Percentiles rank a stretch among this genome's conserved stretches.
Conservation (phyloP, 2,329 filamentous ascomycete genomes). For the Talaromyces funiculosus region DNA sequence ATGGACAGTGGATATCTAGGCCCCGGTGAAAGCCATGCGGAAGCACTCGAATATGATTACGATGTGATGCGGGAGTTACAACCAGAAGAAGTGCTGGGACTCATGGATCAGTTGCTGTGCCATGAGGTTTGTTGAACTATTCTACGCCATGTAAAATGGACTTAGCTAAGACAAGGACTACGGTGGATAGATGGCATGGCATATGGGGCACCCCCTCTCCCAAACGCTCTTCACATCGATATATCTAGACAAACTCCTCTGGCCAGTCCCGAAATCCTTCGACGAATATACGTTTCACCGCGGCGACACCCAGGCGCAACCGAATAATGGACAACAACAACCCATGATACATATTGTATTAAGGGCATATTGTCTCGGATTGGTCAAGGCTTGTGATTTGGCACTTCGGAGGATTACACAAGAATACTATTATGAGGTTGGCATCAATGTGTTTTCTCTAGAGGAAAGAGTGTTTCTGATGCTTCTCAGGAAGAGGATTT, state of each 20-base stretch:
- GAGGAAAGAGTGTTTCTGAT: slow-evolving; percentile 16
- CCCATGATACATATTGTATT: slow-evolving; percentile 59
- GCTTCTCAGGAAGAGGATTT: slow-evolving; percentile 80
- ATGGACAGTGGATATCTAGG: slow-evolving; percentile 92
- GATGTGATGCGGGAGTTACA: slow-evolving; percentile 63
- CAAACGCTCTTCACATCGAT: slow-evolving; percentile 92
- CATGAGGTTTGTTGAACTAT: slow-evolving; percentile 64
- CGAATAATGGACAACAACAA: slow-evolving; percentile 21
- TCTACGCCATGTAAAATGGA: neutral
- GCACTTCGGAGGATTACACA: slow-evolving; percentile 70
- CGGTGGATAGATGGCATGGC: slow-evolving; percentile 91
- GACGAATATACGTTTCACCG: slow-evolving; percentile 58
- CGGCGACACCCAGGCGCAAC: slow-evolving; percentile 13
- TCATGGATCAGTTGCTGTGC: slow-evolving; percentile 88
- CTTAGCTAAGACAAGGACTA: neutral
- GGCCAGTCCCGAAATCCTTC: slow-evolving; percentile 59
- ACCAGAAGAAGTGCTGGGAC: slow-evolving; percentile 77
- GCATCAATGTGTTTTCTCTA: slow-evolving; percentile 18
- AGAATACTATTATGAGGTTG: slow-evolving; percentile 87
- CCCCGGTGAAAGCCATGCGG: slow-evolving; percentile 55
- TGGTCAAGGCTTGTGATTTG: slow-evolving; percentile 76
- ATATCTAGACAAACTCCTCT: slow-evolving; percentile 78
- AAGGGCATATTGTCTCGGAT: slow-evolving; percentile 75
- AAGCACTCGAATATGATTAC: slow-evolving; percentile 73
- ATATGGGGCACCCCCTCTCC: slow-evolving; percentile 88